Percentiles rank a stretch among this genome's conserved stretches.
Conservation (phyloP, 106 monocot genomes). For the Dendrobium chrysotoxum region DNA sequence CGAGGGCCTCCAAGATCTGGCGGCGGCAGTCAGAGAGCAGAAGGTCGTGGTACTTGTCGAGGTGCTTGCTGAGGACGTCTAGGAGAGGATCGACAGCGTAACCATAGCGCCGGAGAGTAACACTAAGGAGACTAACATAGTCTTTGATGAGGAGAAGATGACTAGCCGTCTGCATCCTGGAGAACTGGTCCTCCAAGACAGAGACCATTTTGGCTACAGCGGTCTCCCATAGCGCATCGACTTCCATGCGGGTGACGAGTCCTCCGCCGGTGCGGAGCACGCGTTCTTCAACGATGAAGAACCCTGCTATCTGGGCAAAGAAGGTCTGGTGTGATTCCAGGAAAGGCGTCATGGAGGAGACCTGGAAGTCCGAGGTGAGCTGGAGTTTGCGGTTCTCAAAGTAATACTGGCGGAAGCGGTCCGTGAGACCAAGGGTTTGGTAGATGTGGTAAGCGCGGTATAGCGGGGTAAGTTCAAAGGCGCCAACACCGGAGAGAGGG, state of each 20-base stretch:
- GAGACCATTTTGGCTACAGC: slow-evolving; percentile 87
- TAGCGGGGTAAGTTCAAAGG: slow-evolving; percentile 76
- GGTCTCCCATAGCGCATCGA: slow-evolving; percentile 81
- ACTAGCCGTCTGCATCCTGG: slow-evolving; percentile 85
- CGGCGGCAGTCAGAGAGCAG: slow-evolving; percentile 84
- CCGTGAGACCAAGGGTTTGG: slow-evolving; percentile 67
- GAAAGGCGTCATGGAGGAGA: slow-evolving; percentile 83
- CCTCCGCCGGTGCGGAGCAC: slow-evolving; percentile 76
- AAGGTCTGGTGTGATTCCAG: slow-evolving; percentile 97
- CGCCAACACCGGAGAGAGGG: slow-evolving; percentile 14
- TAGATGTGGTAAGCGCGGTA: slow-evolving; percentile 86
- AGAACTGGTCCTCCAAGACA: slow-evolving; percentile 90
- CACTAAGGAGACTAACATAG: slow-evolving; percentile 71
- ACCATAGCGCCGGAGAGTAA: slow-evolving; percentile 69
- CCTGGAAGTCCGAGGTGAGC: slow-evolving; percentile 96
- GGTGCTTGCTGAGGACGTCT: slow-evolving; percentile 73
- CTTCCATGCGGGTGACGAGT: slow-evolving; percentile 54
- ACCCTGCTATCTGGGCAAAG: slow-evolving; percentile 95
- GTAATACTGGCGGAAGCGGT: slow-evolving; percentile 85
- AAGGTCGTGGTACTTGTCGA: slow-evolving; percentile 97
- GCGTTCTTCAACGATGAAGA: slow-evolving; percentile 89
- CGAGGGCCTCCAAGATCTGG: slow-evolving; percentile 72
- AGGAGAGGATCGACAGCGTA: slow-evolving; percentile 70
- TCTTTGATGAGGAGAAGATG: slow-evolving; percentile 88
- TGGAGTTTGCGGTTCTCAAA: slow-evolving; percentile 96